Base-by-base conservation (phyloP, 1,284 basidiomycete species). In the Fomes fomentarius region DNA sequence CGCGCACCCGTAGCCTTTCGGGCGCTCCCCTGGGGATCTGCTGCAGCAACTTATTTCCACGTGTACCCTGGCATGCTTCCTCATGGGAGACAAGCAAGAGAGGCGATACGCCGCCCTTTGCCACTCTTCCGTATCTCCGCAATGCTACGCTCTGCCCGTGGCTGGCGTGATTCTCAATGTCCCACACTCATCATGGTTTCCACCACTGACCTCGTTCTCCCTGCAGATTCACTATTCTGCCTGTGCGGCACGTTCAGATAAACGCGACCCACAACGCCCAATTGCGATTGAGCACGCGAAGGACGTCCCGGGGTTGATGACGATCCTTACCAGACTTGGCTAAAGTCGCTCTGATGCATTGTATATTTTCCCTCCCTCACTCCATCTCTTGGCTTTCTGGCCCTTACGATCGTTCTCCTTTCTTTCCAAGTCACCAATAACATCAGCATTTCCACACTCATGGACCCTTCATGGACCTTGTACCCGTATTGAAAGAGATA, bases 201-300 rank as follows among this genome's bases (percentile, higher is more conserved):
- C 31, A 21, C 39, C 34, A 14, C 49, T 28, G 50, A 49, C 33
- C 46, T 51, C 9, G 22, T 35, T 35, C 33, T 39, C 40, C 30
- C 47, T 38, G 25, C 50, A 90, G 85, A 76, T 89, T 38, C 76
- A 73, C 24, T 90, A 90, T 64, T 70, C 69, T 22, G 88, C 85
- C 7, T 76, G 70, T 2, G 84, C 71, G 40, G 62, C 73, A 4
- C 67, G 66, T 61, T 64, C 72, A 59, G 43, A 68, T 63, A 53
- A 48, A 5, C 63, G 57, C 3, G 72, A 73, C 58, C 71, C 70
- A 4, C 65, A 69, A 39, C 62, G 61, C 22, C 73, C 73, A 4
- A 65, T 71, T 28, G 65, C 67, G 1, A 65, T 74, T 47, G 66
- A 71, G 31, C 62, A 68, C 25, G 68, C 67, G 26, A 60, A 57